Percentiles rank a stretch among this genome's conserved stretches.
Evolutionary conservation across 371 early-diverging fungal species (phyloP).

Genomic region (Mucor velutinosus): DNA sequence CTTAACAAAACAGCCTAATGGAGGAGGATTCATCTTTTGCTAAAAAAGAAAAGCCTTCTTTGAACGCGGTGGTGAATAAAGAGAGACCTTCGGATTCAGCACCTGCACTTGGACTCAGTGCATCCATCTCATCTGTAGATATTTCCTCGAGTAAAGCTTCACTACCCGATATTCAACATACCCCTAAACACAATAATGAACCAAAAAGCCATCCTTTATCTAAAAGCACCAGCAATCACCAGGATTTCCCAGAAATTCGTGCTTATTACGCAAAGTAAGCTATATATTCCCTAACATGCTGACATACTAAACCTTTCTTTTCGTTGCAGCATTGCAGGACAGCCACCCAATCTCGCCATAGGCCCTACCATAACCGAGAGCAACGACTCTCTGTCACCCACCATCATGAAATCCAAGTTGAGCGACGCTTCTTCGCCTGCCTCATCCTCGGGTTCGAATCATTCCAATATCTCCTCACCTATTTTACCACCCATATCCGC

Average conservation of each 20-base stretch:
- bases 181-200: not conserved
- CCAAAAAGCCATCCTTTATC: not conserved
- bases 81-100: constrained; percentile 4
- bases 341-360: not conserved
- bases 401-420: not conserved
- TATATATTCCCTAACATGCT: not conserved
- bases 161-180: not conserved
- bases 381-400: not conserved
- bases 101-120: not conserved
- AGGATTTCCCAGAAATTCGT: constrained; percentile 43
- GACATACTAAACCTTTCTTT: not conserved
- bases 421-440: not conserved
- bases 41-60: not conserved
- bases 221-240: not conserved
- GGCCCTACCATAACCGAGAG: not conserved
- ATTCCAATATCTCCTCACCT: not conserved
- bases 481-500: not conserved
- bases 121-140: not conserved
- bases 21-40: not conserved
- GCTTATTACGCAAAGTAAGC: constrained; percentile 49
- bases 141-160: constrained; percentile 1
- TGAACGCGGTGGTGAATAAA: not conserved
- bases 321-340: not conserved
- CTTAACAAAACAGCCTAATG: not conserved
- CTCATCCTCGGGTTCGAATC: not conserved